phyloP scores from a whole-genome alignment of 306 rosid species.

The Casuarina equisetifolia region DNA sequence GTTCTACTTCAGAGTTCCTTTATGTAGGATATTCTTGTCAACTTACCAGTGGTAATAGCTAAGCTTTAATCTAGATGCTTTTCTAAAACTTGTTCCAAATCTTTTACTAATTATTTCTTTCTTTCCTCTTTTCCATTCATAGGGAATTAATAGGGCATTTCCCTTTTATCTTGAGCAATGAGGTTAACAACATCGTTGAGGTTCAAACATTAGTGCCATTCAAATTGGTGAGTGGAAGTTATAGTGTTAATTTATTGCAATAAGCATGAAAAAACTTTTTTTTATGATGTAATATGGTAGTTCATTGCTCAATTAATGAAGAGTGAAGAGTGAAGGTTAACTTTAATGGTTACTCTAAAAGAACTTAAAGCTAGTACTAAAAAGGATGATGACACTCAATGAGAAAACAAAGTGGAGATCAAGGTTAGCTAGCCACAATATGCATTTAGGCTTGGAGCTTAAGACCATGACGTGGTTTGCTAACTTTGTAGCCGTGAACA shows the following conservation, averaged over 20 bases:
- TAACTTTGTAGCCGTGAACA: too few relatives aligned
- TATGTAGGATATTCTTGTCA: neutral
- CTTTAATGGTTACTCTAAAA: too few relatives aligned
- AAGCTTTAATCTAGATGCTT: neutral
- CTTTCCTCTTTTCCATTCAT: constrained; percentile 23
- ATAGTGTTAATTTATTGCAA: constrained; percentile 13
- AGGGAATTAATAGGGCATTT: constrained; percentile 96
- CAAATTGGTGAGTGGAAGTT: constrained; percentile 60
- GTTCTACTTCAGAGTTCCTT: neutral
- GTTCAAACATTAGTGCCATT: constrained; percentile 91
- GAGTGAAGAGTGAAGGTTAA: too few relatives aligned
- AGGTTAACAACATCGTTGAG: constrained; percentile 85
- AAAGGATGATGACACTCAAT: too few relatives aligned
- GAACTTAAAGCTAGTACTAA: too few relatives aligned
- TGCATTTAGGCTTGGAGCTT: too few relatives aligned
- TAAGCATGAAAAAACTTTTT: neutral
- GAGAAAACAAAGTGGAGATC: too few relatives aligned
- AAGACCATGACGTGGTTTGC: too few relatives aligned
- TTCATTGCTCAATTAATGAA: neutral
- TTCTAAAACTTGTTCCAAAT: neutral
- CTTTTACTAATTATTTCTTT: constrained; percentile 6
- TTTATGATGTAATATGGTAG: neutral
- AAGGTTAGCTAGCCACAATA: too few relatives aligned
- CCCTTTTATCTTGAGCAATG: constrained; percentile 80
- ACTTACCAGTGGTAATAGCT: neutral